phyloP scores from a whole-genome alignment of 106 monocot genomes.

The Hemerocallis citrina region DNA sequence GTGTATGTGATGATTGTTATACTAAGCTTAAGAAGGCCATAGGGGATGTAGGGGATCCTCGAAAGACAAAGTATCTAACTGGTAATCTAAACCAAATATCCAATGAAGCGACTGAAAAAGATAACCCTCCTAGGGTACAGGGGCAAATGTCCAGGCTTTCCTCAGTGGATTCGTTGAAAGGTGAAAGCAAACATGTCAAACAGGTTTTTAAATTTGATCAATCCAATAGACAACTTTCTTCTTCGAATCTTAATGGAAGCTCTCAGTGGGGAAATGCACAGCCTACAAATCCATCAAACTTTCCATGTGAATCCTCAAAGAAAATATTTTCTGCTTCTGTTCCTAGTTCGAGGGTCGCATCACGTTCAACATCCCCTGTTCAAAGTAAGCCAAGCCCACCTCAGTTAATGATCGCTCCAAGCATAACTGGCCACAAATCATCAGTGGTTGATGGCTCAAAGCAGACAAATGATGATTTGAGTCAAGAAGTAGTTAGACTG shows the following conservation, averaged over 20 bases:
- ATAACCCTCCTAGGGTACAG: constrained; percentile 7
- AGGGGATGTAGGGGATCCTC: constrained; percentile 14
- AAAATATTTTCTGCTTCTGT: constrained; percentile 35
- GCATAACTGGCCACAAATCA: constrained; percentile 17
- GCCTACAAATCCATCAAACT: constrained; percentile 9
- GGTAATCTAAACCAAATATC: constrained; percentile 15
- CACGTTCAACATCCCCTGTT: constrained; percentile 41
- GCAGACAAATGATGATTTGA: constrained; percentile 21
- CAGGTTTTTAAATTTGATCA: constrained; percentile 16
- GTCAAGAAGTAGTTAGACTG: constrained; percentile 38
- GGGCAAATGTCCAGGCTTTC: constrained; percentile 26
- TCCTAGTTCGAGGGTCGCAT: constrained; percentile 28
- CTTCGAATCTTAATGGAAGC: neutral
- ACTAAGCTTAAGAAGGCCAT: constrained; percentile 27
- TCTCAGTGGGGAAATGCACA: constrained; percentile 11
- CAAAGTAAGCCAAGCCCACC: constrained; percentile 26
- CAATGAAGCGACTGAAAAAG: constrained; percentile 28
- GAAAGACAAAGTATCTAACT: constrained; percentile 16
- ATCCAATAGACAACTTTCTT: constrained; percentile 6
- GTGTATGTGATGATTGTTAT: constrained; percentile 45
- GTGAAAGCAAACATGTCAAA: constrained; percentile 19
- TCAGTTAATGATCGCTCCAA: constrained; percentile 8
- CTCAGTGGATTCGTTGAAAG: constrained; percentile 32
- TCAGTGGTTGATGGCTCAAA: constrained; percentile 23
- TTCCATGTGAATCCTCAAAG: constrained; percentile 21